These are phyloP conservation scores for Eruca vesicaria DNA, from an alignment of 441 rosid genomes.

Conservation along the genomic window DNA sequence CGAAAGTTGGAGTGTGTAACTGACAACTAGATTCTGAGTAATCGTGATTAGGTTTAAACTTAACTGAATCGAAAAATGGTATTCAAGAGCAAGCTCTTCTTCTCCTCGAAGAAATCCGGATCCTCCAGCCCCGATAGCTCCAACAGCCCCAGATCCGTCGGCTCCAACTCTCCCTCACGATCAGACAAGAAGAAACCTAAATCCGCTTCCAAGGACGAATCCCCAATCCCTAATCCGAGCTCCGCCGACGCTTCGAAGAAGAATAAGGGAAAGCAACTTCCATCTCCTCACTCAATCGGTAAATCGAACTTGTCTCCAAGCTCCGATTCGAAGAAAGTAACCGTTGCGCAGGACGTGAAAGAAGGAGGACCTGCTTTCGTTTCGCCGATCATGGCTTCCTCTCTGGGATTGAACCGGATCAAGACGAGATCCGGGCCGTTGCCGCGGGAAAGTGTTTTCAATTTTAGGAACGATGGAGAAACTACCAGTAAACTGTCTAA, in stretches of 20 bases:
- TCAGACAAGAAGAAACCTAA: conserved; percentile 86
- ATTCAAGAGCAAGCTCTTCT: conserved; percentile 91
- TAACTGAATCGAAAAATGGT: conserved; percentile 69
- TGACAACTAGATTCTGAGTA: conserved; percentile 9
- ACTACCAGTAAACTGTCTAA: conserved; percentile 76
- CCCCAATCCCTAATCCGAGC: conserved; percentile 30
- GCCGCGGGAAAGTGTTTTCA: conserved; percentile 82
- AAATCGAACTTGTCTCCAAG: conserved; percentile 36
- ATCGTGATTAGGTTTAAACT: conserved; percentile 26
- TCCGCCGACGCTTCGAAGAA: conserved; percentile 38
- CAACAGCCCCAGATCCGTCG: conserved; percentile 81
- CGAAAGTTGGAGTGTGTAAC: conserved; percentile 6
- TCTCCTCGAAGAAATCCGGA: conserved; percentile 86
- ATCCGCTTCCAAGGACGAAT: conserved; percentile 57
- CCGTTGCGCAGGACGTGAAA: conserved; percentile 29
- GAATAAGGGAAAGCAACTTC: conserved; percentile 49
- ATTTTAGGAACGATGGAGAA: conserved; percentile 64
- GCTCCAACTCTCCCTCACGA: conserved; percentile 86
- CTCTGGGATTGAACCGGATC: conserved; percentile 87
- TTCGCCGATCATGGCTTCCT: conserved; percentile 87
- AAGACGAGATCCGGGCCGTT: conserved; percentile 96
- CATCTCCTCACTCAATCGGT: conserved; percentile 25
- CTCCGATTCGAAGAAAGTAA: conserved; percentile 43
- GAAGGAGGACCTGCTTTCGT: conserved; percentile 58
- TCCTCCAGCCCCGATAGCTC: conserved; percentile 85